Percentiles rank a stretch among this genome's conserved stretches.
phyloP scores from a whole-genome alignment of 208 protist genomes.

The Trypanosoma lewisi region DNA sequence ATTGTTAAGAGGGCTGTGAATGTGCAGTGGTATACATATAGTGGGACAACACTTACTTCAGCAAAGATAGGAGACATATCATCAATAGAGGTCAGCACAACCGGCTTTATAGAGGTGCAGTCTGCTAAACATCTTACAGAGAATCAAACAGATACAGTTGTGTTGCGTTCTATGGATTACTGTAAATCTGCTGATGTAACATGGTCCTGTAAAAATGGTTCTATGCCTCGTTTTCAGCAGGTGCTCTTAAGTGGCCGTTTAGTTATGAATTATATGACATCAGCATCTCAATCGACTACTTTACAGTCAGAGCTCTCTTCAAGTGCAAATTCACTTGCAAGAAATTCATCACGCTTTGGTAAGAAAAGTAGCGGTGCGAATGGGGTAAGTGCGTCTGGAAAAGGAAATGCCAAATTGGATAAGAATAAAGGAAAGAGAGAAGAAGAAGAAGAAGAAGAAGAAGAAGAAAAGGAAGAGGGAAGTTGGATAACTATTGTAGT shows the following conservation, averaged over 20 bases:
- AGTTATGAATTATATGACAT: background rate
- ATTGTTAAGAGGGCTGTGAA: background rate
- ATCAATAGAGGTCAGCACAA: constrained; percentile 29
- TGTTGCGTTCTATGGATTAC: constrained; percentile 14
- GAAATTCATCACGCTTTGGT: background rate
- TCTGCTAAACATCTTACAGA: constrained; percentile 12
- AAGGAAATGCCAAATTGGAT: background rate
- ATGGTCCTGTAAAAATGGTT: constrained; percentile 17
- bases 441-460: constrained; percentile 1
- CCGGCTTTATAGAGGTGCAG: constrained; percentile 46
- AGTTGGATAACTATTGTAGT: constrained; percentile 35
- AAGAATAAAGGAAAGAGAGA: background rate
- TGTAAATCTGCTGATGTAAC: constrained; percentile 1
- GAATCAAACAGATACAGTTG: constrained; percentile 17
- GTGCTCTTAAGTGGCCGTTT: constrained; percentile 16
- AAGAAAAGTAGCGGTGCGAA: background rate
- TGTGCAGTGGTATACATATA: constrained; percentile 56
- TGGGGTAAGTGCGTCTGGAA: background rate
- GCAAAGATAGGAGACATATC: constrained; percentile 30
- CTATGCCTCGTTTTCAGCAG: constrained; percentile 18
- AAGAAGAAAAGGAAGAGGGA: constrained; percentile 6
- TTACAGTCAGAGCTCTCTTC: background rate
- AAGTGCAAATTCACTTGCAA: background rate
- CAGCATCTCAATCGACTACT: background rate
- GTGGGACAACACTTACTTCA: constrained; percentile 15